A percentile compares a stretch with the other conserved stretches of the same genome.
phyloP scores from a whole-genome alignment of 148 eudicot genomes.

The Diospyros kaki region DNA sequence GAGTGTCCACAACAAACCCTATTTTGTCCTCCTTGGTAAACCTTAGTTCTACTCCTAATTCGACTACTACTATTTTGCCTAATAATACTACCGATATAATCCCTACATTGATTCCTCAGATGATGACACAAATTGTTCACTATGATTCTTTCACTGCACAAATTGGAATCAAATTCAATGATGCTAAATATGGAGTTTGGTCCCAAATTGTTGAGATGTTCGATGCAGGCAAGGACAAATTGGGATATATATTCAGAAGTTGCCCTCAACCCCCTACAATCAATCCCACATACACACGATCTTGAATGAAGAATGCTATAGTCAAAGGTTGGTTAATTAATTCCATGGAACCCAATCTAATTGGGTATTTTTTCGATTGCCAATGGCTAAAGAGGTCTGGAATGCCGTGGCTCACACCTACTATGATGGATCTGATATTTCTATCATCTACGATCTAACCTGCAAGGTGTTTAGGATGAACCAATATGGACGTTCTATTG shows the following conservation, averaged over 20 bases:
- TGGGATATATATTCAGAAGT: conserved; percentile 3
- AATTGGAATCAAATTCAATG: conserved; percentile 17
- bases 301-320: conserved; percentile 2
- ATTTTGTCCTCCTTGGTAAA: too few relatives aligned
- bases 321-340: conserved; percentile 9
- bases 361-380: neutral
- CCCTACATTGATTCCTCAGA: too few relatives aligned
- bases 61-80: too few relatives aligned
- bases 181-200: conserved; percentile 8
- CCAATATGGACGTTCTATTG: conserved; percentile 3
- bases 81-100: too few relatives aligned
- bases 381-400: conserved; percentile 2
- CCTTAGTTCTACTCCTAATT: too few relatives aligned
- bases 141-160: conserved; percentile 5
- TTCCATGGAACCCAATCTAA: neutral
- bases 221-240: neutral
- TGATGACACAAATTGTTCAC: too few relatives aligned
- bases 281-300: conserved; percentile 4
- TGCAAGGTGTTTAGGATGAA: neutral
- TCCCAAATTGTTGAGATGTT: neutral
- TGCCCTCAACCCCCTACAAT: neutral
- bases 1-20: too few relatives aligned
- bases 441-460: conserved; percentile 5
- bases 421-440: conserved; percentile 3
- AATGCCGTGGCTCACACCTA: conserved; percentile 9